Base-by-base conservation (phyloP, 345 rosid genomes). In the Xanthoceras sorbifolium region DNA sequence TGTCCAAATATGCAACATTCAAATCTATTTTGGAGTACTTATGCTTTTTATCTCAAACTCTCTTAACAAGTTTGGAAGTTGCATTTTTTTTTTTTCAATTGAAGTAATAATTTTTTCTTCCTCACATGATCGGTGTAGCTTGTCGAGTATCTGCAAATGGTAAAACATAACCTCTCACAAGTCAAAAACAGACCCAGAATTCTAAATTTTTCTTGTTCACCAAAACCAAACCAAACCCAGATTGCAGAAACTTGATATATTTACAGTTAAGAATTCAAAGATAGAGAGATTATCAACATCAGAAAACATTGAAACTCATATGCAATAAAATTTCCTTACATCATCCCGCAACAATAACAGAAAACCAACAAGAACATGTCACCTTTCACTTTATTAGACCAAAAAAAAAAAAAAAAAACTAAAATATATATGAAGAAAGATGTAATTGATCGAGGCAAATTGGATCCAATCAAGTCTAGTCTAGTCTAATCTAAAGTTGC, bases 401-500 rank as follows among this genome's bases (percentile, higher is more conserved):
- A n/a, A 26, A 28, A 61, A 61, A 3, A 61, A 26, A 11, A 61
- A 12, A 6, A 61, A 29, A 18, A 31, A 6, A 15, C 23, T 14
- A 28, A 17, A 11, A 61, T 60, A n/a, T 0, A 7, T 12, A 3
- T 8, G 29, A 38, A 11, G 18, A 46, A 18, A 6, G n/a, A 40
- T 48, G 54, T 57, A 3, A n/a, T 23, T 57, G 23, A 57, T 57
- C 22, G 62, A n/a, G 23, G 2, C 57, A 50, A 17, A n/a, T n/a
- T n/a, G n/a, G n/a, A 50, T 50, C 17, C n/a, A 50, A 50, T 50
- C 3, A 15, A 36, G 22, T 7, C 6, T 1, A n/a, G 59, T 64
- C 71, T 78, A 84, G 42, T 81, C 81, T 67, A 79, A 61, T 71
- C 85, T 83, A 28, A 28, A 75, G 75, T 79, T 83, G 84, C 90